A percentile compares a stretch with the other conserved stretches of the same genome.
Conservation (phyloP, 2,329 filamentous ascomycete genomes). For the Talaromyces amestolkiae region DNA sequence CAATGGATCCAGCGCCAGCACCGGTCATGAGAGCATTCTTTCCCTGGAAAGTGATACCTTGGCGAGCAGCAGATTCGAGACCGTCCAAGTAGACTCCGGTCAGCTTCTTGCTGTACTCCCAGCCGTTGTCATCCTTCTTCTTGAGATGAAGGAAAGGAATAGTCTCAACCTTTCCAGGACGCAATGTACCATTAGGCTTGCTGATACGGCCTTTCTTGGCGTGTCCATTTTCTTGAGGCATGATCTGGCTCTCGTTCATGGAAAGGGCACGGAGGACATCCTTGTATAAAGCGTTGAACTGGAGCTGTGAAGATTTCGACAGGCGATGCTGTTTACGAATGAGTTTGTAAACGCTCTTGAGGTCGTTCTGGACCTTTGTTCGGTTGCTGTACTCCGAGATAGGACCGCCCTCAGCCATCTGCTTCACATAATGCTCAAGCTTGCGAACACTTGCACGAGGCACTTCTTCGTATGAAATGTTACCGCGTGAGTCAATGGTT, state of each 20-base stretch:
- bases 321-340: constrained; percentile 98
- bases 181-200: constrained; percentile 55
- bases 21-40: constrained; percentile 98
- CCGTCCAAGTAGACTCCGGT: constrained; percentile 91
- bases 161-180: constrained; percentile 88
- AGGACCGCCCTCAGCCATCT: constrained; percentile 98
- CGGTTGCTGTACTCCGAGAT: constrained; percentile 98
- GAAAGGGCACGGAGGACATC: constrained; percentile 90
- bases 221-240: constrained; percentile 75
- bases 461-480: constrained; percentile 86
- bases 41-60: constrained; percentile 85
- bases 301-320: constrained; percentile 90
- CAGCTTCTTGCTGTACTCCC: constrained; percentile 99
- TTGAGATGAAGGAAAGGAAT: constrained; percentile 97
- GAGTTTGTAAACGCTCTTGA: constrained; percentile 93
- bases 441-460: constrained; percentile 88
- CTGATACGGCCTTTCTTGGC: constrained; percentile 57
- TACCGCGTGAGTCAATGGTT: constrained; percentile 86
- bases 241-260: constrained; percentile 98
- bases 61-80: constrained; percentile 80
- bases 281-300: constrained; percentile 93
- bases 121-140: constrained; percentile 94
- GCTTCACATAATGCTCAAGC: constrained; percentile 95
- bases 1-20: constrained; percentile 95
- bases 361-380: constrained; percentile 94